Evolutionary conservation across 768 basidiomycete genomes (phyloP), one percentile per base, ranked within the genome.

Genomic region (Leccinum disarticulatum): DNA sequence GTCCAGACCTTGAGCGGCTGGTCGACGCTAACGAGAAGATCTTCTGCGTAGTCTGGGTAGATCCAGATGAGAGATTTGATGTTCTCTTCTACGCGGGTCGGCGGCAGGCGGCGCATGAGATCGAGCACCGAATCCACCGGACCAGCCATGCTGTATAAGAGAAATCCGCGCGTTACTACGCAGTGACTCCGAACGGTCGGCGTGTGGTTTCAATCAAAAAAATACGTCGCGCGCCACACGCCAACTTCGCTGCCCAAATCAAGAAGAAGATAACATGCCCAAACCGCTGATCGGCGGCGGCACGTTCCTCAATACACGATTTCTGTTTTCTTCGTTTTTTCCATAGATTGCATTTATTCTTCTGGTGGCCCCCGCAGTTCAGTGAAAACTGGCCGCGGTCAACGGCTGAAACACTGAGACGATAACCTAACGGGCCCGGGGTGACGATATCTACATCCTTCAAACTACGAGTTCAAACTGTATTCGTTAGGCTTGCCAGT

Each of bases 41-140:
- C 97, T 69, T 98, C 97, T 8, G 94, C 91, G 69, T 91, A 88
- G 70, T 98, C 95, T 31, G 96, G 96, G 60, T 87, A 89, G 70
- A 98, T 87, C 51, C 79, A 78, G 60, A 91, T 86, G 30, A 98
- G 87, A 28, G 87, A 81, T 50, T 85, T 79, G 63, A 98, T 87
- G 76, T 96, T 98, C 72, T 91, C 85, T 70, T 94, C 88, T 50
- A 95, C 89, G 19, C 86, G 79, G 8, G 87, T 91, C 3, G 97
- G 96, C 8, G 97, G 97, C n/a, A 98, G 83, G 15, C 97, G 89
- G 56, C 97, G 86, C 84, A 95, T 90, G 52, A 98, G 84, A 77
- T 98, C 96, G 43, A 98, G 87, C 87, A 96, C 94, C 57, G 92
- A 90, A 69, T 95, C 92, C 51, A 94, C 84, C 60, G 89, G 80